Evolutionary conservation across 768 basidiomycete species (phyloP), one percentile per base, ranked within the genome.

Genomic region (Lactarius trivialis): DNA sequence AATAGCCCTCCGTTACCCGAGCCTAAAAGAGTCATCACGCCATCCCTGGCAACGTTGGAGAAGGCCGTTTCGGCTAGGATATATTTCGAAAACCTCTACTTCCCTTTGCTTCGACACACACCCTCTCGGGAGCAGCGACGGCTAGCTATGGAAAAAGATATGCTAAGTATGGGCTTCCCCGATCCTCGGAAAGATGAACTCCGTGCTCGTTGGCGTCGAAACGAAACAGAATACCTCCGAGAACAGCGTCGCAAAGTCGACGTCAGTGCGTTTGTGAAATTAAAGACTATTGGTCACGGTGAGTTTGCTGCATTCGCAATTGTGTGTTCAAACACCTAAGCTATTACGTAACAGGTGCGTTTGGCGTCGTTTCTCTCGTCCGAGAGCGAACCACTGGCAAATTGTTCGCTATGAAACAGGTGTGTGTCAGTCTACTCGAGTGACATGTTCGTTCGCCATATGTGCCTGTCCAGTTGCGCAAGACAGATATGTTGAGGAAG

Each of bases 351-450:
- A 63, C 73, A 88, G 93, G 93, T 68, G 95, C 95, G 11, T 98
- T 99, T 75, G 96, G 95, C 0, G 95, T 98, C 50, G 96, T 99
- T 19, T 90, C 88, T 11, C 83, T 99, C 55, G 96, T 97, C 41
- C 85, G 80, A 73, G 93, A 98, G 75, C 83, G 82, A 68, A 79
- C 82, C 28, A 83, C 85, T 4, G 90, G 91, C 19, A 82, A 85
- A 64, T 77, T 98, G 51, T 98, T 86, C 70, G 94, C 94, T 58
- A 98, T 99, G 92, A 99, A 98, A 74, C 91, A 98, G 87, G 90
- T 91, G 71, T 45, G 57, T 55, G 36, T 58, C 34, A 50, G 58
- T 49, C 39, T 56, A 73, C 66, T 62, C 49, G 64, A 36, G 48
- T 34, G 26, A 48, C 51, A 68, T 53, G 67, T 57, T 65, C 67